Conservation (phyloP, 1,284 basidiomycete genomes). For the Ganoderma lingzhi region DNA sequence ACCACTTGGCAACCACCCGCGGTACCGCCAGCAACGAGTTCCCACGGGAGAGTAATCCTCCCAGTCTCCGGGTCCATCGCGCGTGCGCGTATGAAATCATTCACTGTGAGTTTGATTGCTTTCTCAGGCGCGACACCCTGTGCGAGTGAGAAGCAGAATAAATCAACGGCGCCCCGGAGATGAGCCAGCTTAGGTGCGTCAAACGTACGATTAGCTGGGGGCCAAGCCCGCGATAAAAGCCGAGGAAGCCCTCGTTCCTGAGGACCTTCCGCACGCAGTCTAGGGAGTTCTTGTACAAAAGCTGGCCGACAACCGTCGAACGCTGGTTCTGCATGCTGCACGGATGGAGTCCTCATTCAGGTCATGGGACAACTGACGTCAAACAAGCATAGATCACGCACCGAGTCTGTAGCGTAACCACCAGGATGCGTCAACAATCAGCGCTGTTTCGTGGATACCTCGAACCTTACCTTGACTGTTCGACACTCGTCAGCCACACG, state of each 20-base stretch:
- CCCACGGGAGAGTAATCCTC: constrained; percentile 87
- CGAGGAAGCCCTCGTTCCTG: constrained; percentile 92
- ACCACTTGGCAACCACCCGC: constrained; percentile 99
- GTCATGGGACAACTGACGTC: constrained; percentile 2
- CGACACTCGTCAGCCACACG: constrained; percentile 18
- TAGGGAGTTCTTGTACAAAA: constrained; percentile 92
- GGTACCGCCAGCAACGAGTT: constrained; percentile 90
- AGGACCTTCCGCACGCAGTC: constrained; percentile 97
- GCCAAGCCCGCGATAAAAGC: constrained; percentile 96
- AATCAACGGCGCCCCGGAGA: constrained; percentile 22
- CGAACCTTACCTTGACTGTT: constrained; percentile 69
- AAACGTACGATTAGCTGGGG: constrained; percentile 88
- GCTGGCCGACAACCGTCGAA: constrained; percentile 92
- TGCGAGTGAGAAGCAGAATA: constrained; percentile 68
- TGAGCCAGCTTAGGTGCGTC: constrained; percentile 1
- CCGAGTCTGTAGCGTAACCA: constrained; percentile 65
- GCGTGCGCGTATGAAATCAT: constrained; percentile 88
- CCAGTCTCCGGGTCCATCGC: constrained; percentile 96
- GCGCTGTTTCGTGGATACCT: constrained; percentile 4
- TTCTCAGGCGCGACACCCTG: constrained; percentile 99
- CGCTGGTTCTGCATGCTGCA: constrained; percentile 96
- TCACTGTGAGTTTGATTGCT: constrained; percentile 96
- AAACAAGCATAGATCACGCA: constrained; percentile 38
- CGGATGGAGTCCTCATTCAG: constrained; percentile 6
- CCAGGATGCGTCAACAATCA: constrained; percentile 1